These are phyloP conservation scores for Martiniozyma abietophila DNA, from an alignment of 805 yeast species.

Conservation along the genomic window DNA sequence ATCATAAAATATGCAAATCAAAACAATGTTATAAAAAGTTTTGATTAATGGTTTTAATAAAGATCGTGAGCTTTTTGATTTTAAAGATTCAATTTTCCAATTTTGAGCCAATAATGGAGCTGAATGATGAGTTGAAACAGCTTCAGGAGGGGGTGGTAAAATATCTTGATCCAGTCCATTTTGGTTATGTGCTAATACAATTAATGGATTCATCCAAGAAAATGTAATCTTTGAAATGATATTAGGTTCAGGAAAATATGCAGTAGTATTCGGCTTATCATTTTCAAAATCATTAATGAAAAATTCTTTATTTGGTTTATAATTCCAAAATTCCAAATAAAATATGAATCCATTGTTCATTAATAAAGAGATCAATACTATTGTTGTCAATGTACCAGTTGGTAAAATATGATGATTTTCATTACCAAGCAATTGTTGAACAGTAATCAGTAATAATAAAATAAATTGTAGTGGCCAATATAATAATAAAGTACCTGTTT, in stretches of 20 bases:
- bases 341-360: conserved; percentile 27
- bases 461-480: conserved; percentile 31
- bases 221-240: conserved; percentile 72
- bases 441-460: conserved; percentile 9
- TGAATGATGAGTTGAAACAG: conserved; percentile 27
- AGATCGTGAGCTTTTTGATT: conserved; percentile 16
- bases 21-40: conserved; percentile 30
- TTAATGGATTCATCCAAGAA: conserved; percentile 83
- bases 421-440: conserved; percentile 26
- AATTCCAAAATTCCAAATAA: conserved; percentile 29
- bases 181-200: conserved; percentile 54
- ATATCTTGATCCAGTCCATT: conserved; percentile 28
- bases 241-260: conserved; percentile 33
- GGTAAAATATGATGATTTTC: conserved; percentile 11
- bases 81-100: conserved; percentile 25
- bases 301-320: conserved; percentile 32
- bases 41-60: conserved; percentile 27
- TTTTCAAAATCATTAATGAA: conserved; percentile 6
- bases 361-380: conserved; percentile 23
- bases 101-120: conserved; percentile 23
- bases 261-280: conserved; percentile 26
- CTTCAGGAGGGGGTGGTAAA: conserved; percentile 33
- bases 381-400: not conserved
- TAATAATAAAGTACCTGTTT: conserved; percentile 30
- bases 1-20: conserved; percentile 29